A percentile compares a stretch with the other conserved stretches of the same genome.
Conservation (phyloP, 2,329 filamentous ascomycete genomes). For the Acarospora socialis region DNA sequence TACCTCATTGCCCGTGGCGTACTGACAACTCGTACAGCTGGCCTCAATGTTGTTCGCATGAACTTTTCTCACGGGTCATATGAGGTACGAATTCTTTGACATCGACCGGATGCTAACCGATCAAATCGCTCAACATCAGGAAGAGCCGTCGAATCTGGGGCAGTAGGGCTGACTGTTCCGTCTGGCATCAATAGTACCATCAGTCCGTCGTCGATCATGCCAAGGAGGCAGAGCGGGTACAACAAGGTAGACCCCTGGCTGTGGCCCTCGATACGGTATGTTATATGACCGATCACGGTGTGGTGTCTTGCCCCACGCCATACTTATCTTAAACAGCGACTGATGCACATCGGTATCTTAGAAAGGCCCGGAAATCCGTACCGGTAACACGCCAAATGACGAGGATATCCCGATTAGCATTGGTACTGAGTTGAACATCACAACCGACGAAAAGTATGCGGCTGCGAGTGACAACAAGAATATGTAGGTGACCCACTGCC, state of each 20-base stretch:
- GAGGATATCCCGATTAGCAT: constrained; percentile 67
- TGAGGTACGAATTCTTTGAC: constrained; percentile 38
- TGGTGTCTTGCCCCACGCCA: background rate
- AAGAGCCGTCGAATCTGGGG: no score
- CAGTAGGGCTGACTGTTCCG: no score
- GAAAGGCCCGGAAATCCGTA: constrained; percentile 79
- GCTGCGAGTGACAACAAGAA: constrained; percentile 74
- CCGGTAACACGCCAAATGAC: constrained; percentile 58
- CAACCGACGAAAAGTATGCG: constrained; percentile 87
- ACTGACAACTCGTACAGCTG: constrained; percentile 36
- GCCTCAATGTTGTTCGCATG: constrained; percentile 98
- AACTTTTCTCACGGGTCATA: constrained; percentile 96
- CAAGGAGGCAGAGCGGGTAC: constrained; percentile 64
- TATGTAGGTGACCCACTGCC: constrained; percentile 51
- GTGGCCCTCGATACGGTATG: constrained; percentile 78
- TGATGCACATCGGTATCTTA: constrained; percentile 18
- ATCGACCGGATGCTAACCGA: no score
- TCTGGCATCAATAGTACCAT: constrained; percentile 84
- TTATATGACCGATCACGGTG: constrained; percentile 33
- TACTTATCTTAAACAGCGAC: constrained; percentile 27
- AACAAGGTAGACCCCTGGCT: constrained; percentile 74
- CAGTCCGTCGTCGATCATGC: constrained; percentile 97
- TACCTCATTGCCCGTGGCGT: constrained; percentile 3
- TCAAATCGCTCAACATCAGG: no score
- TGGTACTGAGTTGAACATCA: constrained; percentile 82